Evolutionary conservation across 2,329 filamentous ascomycete species (phyloP).

Genomic region (Fusarium drepaniforme): DNA sequence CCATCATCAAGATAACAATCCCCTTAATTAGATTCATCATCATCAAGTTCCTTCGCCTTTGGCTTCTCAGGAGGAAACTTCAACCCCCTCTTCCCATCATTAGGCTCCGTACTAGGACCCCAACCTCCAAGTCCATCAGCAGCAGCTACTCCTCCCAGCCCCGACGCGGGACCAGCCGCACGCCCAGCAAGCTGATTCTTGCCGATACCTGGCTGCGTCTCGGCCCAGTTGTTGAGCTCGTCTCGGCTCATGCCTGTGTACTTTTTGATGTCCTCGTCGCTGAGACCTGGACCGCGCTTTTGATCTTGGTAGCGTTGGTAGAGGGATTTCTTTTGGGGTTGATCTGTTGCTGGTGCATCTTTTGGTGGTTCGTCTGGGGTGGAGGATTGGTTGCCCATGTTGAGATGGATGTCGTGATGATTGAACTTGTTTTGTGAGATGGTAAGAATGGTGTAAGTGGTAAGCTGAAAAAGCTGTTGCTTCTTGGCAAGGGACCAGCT

Average conservation of each 20-base stretch:
- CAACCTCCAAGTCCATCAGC: constrained; percentile 51
- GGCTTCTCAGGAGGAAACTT: constrained; percentile 49
- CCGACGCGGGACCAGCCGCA: constrained; percentile 44
- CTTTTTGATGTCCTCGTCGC: constrained; percentile 55
- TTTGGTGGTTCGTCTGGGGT: constrained; percentile 9
- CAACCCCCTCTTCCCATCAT: constrained; percentile 46
- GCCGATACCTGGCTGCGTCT: constrained; percentile 53
- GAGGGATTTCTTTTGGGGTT: constrained; percentile 43
- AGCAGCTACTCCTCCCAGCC: constrained; percentile 47
- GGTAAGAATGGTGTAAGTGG: not conserved
- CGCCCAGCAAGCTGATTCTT: constrained; percentile 55
- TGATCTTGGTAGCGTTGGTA: constrained; percentile 49
- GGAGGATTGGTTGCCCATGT: constrained; percentile 26
- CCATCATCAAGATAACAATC: not conserved
- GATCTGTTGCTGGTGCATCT: not conserved
- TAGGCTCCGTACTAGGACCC: constrained; percentile 46
- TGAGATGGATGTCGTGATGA: not conserved
- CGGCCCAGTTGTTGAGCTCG: constrained; percentile 53
- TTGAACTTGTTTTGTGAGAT: not conserved
- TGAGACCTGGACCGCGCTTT: constrained; percentile 48
- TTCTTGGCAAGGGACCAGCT: not conserved
- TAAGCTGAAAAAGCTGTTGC: not conserved
- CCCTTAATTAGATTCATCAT: not conserved
- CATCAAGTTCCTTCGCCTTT: not conserved
- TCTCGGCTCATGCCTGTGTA: constrained; percentile 55